Conservation (phyloP, 176 grass and related monocot species). For the Miscanthus lutarioriparius region DNA sequence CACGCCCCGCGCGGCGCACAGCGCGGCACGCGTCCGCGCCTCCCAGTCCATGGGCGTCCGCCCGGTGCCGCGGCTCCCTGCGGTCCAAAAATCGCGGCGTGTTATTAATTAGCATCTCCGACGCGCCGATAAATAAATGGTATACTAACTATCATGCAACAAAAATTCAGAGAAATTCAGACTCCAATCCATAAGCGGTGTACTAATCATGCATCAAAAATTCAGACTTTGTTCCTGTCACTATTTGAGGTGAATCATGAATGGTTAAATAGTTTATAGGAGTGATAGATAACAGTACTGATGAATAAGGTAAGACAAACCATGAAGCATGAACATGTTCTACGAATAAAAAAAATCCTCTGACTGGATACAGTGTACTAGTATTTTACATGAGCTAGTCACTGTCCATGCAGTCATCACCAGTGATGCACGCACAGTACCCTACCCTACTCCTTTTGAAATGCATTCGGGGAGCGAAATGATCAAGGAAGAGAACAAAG, state of each 20-base stretch:
- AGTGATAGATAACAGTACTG: too few relatives aligned
- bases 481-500: background rate
- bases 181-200: too few relatives aligned
- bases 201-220: too few relatives aligned
- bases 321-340: background rate
- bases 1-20: conserved; percentile 73
- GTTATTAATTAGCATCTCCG: background rate
- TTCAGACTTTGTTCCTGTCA: too few relatives aligned
- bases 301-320: background rate
- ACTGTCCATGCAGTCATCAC: background rate
- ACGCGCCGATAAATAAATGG: too few relatives aligned
- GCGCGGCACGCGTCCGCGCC: conserved; percentile 63
- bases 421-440: background rate
- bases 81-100: background rate
- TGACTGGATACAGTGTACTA: background rate
- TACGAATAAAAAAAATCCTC: background rate
- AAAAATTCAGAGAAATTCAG: too few relatives aligned
- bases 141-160: too few relatives aligned
- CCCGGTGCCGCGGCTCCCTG: conserved; percentile 67
- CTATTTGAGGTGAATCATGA: background rate
- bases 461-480: background rate
- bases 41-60: conserved; percentile 75
- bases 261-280: background rate
- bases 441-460: too few relatives aligned
- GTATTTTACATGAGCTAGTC: background rate